Conservation (phyloP, 2,329 filamentous ascomycete genomes). For the Talaromyces islandicus region DNA sequence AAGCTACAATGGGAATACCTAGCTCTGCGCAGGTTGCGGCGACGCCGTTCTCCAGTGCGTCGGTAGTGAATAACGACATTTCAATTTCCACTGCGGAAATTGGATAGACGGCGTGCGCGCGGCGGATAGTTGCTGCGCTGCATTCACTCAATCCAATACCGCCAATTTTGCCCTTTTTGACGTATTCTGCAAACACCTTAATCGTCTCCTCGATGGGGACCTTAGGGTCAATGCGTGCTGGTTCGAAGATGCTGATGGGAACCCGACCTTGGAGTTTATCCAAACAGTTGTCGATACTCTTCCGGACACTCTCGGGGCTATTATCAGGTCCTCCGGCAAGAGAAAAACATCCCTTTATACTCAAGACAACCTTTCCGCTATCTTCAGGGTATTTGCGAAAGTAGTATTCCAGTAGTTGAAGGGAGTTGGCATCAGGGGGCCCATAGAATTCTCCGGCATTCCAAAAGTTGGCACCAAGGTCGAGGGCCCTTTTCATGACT, state of each 20-base stretch:
- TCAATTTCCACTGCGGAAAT: conserved; percentile 1
- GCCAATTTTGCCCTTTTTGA: conserved; percentile 39
- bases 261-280: conserved; percentile 28
- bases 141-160: conserved; percentile 40
- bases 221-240: conserved; percentile 50
- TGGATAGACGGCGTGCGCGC: conserved; percentile 1
- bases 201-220: conserved; percentile 45
- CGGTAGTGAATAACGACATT: conserved; percentile 3
- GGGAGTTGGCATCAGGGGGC: conserved; percentile 51
- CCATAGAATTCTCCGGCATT: conserved; percentile 44
- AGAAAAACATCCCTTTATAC: conserved; percentile 53
- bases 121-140: conserved; percentile 37
- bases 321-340: conserved; percentile 39
- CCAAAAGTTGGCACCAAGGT: conserved; percentile 27
- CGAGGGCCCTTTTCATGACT: conserved; percentile 50
- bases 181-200: conserved; percentile 29
- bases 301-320: conserved; percentile 49
- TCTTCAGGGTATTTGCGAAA: conserved; percentile 60
- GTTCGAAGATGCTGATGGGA: conserved; percentile 57
- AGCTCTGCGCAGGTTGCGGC: conserved; percentile 18
- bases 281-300: conserved; percentile 54
- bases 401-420: conserved; percentile 52
- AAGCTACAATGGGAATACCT: conserved; percentile 53
- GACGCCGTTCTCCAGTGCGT: conserved; percentile 6
- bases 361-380: conserved; percentile 55